Base-by-base conservation (phyloP, 2,329 filamentous ascomycete genomes). In the Westerdykella sp. region DNA sequence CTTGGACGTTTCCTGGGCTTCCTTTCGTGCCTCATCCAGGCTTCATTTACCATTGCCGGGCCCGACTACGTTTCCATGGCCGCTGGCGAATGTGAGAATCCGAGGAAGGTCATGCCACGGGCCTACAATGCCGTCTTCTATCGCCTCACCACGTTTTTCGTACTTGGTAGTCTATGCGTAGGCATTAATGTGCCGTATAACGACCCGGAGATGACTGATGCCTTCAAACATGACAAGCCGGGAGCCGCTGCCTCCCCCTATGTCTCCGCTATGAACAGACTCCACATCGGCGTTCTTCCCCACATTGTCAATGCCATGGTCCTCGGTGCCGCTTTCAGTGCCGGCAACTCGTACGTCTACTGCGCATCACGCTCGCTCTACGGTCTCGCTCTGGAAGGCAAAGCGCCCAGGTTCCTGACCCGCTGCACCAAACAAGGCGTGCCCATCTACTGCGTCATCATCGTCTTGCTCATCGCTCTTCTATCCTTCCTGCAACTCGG, bases 91-190 rank as follows among this genome's bases (percentile, higher is more conserved):
- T 68, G 70, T 2, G 69, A 72, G 45, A 67, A 69, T 31, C 72
- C 72, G 4, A 62, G 72, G 15, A 62, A 54, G 39, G 62, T 71
- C 15, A 79, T 93, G 65, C 85, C 85, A 0, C 79, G 77, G 34
- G 86, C 86, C 1, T 89, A 81, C 66, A 87, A 87, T 47, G 80
- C 83, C 39, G 85, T 90, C 1, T 89, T 90, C 63, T 89, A 86
- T 65, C 82, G 87, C 25, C 70, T 91, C 25, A 83, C 83, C 0
- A 70, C 78, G 1, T 90, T 91, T 64, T 90, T 89, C 67, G 77
- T 87, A 32, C 75, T 88, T 1, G 85, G 85, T 1, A 80, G 84
- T 0, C 73, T 93, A 61, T 87, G 16, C 79, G 90, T 31, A 77
- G 71, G 72, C 10, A 73, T 87, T 1, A 84, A 84, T 62, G 74